Evolutionary conservation across 169 alveolate species (phyloP).

Genomic region (Plasmodium vivax): DNA sequence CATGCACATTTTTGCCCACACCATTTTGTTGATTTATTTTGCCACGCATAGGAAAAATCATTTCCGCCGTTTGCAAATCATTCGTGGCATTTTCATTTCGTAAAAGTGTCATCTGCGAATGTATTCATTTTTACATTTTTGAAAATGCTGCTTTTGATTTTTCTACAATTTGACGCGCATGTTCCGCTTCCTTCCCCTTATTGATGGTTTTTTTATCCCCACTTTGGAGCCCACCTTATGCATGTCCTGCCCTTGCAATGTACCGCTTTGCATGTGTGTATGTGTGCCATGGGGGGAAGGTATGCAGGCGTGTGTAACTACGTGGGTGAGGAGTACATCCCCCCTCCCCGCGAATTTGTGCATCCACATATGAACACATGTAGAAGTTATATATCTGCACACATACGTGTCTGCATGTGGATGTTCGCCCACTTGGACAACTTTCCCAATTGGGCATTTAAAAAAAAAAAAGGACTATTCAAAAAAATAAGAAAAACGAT

Average conservation of each 20-base stretch:
- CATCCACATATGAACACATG: not conserved
- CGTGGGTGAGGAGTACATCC: not conserved
- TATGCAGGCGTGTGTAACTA: not conserved
- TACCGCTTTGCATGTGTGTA: not conserved
- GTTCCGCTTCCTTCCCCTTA: not conserved
- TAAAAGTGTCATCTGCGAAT: not conserved
- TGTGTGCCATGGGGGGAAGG: not conserved
- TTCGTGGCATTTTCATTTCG: not conserved
- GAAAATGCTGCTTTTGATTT: not conserved
- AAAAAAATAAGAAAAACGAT: not conserved
- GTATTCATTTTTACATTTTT: not conserved
- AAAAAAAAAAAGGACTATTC: not conserved
- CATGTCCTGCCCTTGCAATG: not conserved
- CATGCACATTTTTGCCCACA: not conserved
- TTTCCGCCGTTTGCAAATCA: not conserved
- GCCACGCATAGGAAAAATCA: not conserved
- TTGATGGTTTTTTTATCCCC: not conserved
- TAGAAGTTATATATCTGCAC: not conserved
- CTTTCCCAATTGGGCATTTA: not conserved
- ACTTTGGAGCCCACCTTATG: not conserved
- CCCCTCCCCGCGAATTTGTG: not conserved
- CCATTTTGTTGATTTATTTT: not conserved
- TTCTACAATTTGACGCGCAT: not conserved
- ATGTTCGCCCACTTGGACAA: not conserved
- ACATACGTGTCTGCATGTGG: not conserved